Evolutionary conservation across 139 green algal genomes (phyloP).

Genomic region (Marvania coccoides): DNA sequence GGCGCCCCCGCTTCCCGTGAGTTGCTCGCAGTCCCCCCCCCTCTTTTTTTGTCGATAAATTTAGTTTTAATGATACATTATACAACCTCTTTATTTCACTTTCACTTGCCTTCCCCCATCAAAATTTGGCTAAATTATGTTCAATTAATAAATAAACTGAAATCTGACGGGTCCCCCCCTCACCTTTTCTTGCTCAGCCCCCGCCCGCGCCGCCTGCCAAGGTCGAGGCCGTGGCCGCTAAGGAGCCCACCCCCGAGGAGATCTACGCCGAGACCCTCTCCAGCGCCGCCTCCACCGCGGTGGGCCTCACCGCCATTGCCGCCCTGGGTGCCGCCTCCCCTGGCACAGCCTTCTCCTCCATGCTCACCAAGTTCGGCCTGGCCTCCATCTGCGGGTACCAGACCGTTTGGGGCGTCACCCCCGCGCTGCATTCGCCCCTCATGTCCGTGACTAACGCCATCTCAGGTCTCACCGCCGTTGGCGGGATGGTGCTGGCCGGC

Average conservation of each 20-base stretch:
- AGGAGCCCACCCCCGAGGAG: conserved; percentile 30
- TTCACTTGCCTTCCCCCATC: too few relatives aligned
- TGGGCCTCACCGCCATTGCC: conserved; percentile 33
- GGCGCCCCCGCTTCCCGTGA: conserved; percentile 39
- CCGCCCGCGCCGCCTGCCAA: neutral
- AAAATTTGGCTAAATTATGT: too few relatives aligned
- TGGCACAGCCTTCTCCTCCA: conserved; percentile 56
- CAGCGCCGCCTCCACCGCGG: conserved; percentile 18
- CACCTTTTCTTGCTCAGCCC: neutral
- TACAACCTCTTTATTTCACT: too few relatives aligned
- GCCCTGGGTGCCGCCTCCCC: conserved; percentile 53
- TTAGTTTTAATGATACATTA: too few relatives aligned
- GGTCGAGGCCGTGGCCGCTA: conserved; percentile 3
- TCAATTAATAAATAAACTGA: too few relatives aligned
- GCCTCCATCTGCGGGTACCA: conserved; percentile 73
- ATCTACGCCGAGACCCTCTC: conserved; percentile 47
- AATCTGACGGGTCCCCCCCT: too few relatives aligned
- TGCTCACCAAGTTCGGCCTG: conserved; percentile 80
- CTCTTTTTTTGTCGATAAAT: too few relatives aligned
- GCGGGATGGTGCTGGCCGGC: conserved; percentile 67
- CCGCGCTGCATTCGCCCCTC: conserved; percentile 83
- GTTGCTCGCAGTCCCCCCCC: too few relatives aligned
- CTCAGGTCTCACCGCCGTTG: conserved; percentile 56
- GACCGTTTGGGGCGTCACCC: conserved; percentile 67
- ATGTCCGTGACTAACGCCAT: conserved; percentile 95